Percentiles rank a stretch among this genome's conserved stretches.
Conservation (phyloP, 2,329 filamentous ascomycete genomes). For the Botrytis aclada region DNA sequence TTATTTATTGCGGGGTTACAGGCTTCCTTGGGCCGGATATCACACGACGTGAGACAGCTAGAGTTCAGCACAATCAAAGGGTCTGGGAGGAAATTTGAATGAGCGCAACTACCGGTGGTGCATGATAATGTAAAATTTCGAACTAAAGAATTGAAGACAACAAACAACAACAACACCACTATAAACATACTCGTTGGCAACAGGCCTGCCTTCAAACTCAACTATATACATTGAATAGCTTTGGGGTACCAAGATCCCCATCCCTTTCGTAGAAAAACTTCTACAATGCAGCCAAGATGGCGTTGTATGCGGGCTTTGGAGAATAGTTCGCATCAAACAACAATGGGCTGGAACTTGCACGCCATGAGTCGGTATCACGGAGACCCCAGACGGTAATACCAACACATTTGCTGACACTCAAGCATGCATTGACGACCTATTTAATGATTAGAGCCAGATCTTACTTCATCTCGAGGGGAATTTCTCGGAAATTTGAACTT, state of each 20-base stretch:
- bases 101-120: background rate
- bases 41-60: background rate
- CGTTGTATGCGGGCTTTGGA: conserved; percentile 52
- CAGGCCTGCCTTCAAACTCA: background rate
- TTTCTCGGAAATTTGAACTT: conserved; percentile 9
- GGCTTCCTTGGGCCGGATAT: background rate
- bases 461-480: background rate
- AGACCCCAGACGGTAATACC: conserved; percentile 38
- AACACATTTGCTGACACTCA: conserved; percentile 34
- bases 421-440: conserved; percentile 32
- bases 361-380: conserved; percentile 49
- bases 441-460: background rate
- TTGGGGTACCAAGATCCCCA: background rate
- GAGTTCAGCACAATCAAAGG: background rate
- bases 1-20: too few species aligned
- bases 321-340: conserved; percentile 52
- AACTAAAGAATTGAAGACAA: background rate
- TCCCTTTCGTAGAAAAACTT: background rate
- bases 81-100: background rate
- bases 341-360: conserved; percentile 48
- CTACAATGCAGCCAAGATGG: conserved; percentile 30
- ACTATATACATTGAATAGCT: background rate
- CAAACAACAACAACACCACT: background rate
- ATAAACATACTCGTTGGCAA: background rate
- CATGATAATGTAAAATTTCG: background rate